phyloP scores from a whole-genome alignment of 176 grass and related monocot species.

The Puya raimondii region DNA sequence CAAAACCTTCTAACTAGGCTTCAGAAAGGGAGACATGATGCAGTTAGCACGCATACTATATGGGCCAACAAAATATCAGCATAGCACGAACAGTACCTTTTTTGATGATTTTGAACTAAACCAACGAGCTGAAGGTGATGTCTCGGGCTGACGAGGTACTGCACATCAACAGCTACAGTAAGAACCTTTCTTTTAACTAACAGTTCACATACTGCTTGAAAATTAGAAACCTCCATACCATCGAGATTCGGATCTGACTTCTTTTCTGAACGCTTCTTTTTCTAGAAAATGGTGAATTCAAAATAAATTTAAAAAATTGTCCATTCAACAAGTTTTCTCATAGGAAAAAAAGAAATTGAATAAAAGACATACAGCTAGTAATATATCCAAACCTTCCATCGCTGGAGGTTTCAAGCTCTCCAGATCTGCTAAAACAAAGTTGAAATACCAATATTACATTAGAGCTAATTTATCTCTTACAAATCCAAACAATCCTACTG shows the following conservation, averaged over 20 bases:
- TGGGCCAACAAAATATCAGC: neutral
- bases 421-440: slow-evolving; percentile 50
- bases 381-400: slow-evolving; percentile 82
- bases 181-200: too few relatives aligned
- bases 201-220: slow-evolving; percentile 4
- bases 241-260: slow-evolving; percentile 47
- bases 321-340: slow-evolving; percentile 8
- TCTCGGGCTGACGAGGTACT: slow-evolving; percentile 42
- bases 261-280: slow-evolving; percentile 68
- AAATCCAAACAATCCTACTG: too few relatives aligned
- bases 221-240: slow-evolving; percentile 34
- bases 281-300: slow-evolving; percentile 37
- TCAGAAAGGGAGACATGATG: neutral
- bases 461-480: too few relatives aligned
- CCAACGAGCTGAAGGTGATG: slow-evolving; percentile 51
- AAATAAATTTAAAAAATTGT: neutral
- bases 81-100: slow-evolving; percentile 46
- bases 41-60: neutral
- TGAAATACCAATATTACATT: neutral
- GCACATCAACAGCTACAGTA: neutral
- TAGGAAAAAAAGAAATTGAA: neutral
- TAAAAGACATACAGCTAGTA: slow-evolving; percentile 44
- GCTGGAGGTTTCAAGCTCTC: slow-evolving; percentile 54
- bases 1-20: too few relatives aligned
- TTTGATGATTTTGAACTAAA: slow-evolving; percentile 81